Conservation (phyloP, 1,284 basidiomycete species). For the Ceratobasidium theobromae region DNA sequence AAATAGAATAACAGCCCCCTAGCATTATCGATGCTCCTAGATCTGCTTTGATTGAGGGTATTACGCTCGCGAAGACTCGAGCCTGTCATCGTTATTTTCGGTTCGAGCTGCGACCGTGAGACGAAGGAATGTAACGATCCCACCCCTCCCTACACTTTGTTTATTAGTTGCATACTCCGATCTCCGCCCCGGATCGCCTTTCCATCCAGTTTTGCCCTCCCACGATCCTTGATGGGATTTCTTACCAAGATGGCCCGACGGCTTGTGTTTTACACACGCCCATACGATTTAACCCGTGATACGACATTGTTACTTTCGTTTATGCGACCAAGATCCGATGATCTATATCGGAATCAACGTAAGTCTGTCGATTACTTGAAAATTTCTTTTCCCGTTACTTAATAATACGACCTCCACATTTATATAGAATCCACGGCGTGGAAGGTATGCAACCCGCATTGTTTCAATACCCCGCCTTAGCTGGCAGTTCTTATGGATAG, state of each 20-base stretch:
- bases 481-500: background rate
- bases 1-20: too few relatives aligned
- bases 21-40: too few relatives aligned
- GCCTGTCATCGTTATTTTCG: background rate
- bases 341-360: background rate
- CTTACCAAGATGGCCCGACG: background rate
- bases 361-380: background rate
- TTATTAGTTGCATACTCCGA: too few relatives aligned
- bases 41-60: too few relatives aligned
- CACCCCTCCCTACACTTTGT: too few relatives aligned
- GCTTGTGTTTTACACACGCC: background rate
- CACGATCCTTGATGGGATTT: background rate
- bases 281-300: background rate
- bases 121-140: too few relatives aligned
- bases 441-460: background rate
- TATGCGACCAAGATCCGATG: background rate
- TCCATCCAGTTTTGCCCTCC: background rate
- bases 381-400: background rate
- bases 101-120: too few relatives aligned
- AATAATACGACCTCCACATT: background rate
- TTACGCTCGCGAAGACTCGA: background rate
- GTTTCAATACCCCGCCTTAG: background rate
- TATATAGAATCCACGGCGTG: background rate
- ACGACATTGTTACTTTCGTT: constrained; percentile 4
- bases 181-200: too few relatives aligned